phyloP scores from a whole-genome alignment of 1,284 basidiomycete species.

The Ceratobasidium theobromae region DNA sequence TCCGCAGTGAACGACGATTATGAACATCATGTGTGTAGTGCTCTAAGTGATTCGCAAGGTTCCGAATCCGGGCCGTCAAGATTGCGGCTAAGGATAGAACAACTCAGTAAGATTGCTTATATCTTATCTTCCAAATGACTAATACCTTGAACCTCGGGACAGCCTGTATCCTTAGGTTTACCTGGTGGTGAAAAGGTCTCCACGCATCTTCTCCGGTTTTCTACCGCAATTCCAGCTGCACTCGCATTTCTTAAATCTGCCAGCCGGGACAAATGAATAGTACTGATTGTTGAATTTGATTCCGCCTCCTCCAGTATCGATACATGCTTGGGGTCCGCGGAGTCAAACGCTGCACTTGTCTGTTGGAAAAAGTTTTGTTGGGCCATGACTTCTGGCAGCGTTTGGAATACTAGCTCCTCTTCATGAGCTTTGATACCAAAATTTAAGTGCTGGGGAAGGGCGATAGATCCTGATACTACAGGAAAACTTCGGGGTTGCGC shows the following conservation, averaged over 20 bases:
- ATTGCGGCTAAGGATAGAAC: constrained; percentile 6
- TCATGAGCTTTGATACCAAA: constrained; percentile 23
- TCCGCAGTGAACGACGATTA: constrained; percentile 26
- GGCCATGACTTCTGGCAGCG: constrained; percentile 15
- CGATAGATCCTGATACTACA: neutral
- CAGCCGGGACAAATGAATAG: constrained; percentile 19
- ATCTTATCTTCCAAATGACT: neutral
- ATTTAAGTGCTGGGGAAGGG: constrained; percentile 2
- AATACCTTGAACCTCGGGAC: constrained; percentile 27
- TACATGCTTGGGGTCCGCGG: neutral
- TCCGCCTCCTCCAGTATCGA: neutral
- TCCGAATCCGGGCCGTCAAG: constrained; percentile 17
- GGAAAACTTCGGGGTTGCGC: neutral
- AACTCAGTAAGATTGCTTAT: neutral
- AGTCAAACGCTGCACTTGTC: neutral
- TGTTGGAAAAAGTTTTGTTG: constrained; percentile 12
- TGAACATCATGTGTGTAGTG: constrained; percentile 27
- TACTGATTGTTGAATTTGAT: constrained; percentile 7
- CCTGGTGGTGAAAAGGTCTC: constrained; percentile 21
- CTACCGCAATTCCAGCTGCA: constrained; percentile 27
- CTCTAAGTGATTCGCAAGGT: constrained; percentile 8
- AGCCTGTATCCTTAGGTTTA: constrained; percentile 24
- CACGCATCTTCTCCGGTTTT: constrained; percentile 24
- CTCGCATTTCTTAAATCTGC: constrained; percentile 22
- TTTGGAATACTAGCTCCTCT: constrained; percentile 21